Percentiles rank a stretch among this genome's conserved stretches.
These are phyloP conservation scores for Pseudogymnoascus sp. DNA, from an alignment of 2,329 filamentous ascomycete genomes.

Conservation along the genomic window DNA sequence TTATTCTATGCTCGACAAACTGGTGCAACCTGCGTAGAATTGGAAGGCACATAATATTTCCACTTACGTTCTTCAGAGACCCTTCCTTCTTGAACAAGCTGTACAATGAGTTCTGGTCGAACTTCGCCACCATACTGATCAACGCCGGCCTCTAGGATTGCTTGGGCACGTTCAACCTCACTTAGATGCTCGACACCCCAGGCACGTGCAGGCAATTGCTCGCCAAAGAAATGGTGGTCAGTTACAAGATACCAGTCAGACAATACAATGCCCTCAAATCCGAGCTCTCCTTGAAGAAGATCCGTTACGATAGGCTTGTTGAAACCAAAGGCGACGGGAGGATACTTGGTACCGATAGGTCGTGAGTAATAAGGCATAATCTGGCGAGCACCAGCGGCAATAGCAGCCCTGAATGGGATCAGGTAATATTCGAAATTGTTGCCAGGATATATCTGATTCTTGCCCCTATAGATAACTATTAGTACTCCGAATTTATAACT, in stretches of 20 bases:
- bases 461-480: no score
- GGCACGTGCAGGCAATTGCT: constrained; percentile 38
- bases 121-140: no score
- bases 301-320: constrained; percentile 44
- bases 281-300: constrained; percentile 38
- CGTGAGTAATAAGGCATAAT: constrained; percentile 46
- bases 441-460: constrained; percentile 43
- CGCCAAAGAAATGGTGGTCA: constrained; percentile 37
- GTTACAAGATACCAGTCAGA: constrained; percentile 48
- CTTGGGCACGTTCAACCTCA: constrained; percentile 31
- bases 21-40: no score
- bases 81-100: no score
- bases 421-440: constrained; percentile 43
- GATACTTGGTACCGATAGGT: constrained; percentile 38
- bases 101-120: no score
- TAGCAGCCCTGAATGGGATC: constrained; percentile 43
- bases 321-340: constrained; percentile 41
- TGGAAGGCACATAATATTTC: no score
- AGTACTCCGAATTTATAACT: no score
- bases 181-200: constrained; percentile 42
- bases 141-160: no score
- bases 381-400: constrained; percentile 40
- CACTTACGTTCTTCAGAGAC: no score
- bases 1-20: no score
- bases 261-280: constrained; percentile 43